Evolutionary conservation across 2,329 filamentous ascomycete species (phyloP).

Genomic region (Microdochium bolleyi): DNA sequence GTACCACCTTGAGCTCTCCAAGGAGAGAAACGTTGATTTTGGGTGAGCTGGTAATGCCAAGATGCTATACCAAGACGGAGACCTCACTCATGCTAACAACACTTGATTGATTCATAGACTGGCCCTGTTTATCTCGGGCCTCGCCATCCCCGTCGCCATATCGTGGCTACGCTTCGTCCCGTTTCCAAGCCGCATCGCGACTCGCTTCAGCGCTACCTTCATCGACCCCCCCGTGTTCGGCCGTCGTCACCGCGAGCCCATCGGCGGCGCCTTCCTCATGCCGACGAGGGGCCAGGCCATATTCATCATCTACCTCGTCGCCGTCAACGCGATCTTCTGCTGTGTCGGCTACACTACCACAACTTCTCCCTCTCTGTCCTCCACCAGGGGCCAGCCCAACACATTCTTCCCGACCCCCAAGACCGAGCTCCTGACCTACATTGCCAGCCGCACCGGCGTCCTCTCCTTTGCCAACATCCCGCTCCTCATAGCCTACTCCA

Average conservation of each 20-base stretch:
- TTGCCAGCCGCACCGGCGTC: constrained; percentile 31
- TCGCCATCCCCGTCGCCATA: not conserved
- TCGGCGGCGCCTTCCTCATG: not conserved
- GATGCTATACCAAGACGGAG: not conserved
- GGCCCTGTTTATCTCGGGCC: not conserved
- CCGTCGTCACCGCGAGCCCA: not conserved
- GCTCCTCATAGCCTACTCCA: constrained; percentile 32
- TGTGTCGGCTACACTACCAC: constrained; percentile 17
- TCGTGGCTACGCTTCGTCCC: not conserved
- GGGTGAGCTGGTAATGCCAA: not conserved
- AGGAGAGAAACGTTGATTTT: not conserved
- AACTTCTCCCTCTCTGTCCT: constrained; percentile 1
- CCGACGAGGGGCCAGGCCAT: constrained; percentile 34
- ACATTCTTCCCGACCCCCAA: constrained; percentile 13
- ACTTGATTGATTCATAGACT: no score
- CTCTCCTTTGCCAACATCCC: constrained; percentile 31
- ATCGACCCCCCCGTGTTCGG: not conserved
- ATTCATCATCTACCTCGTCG: constrained; percentile 30
- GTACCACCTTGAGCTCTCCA: not conserved
- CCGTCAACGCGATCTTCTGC: constrained; percentile 26
- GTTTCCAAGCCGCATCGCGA: not conserved
- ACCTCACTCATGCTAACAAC: not conserved
- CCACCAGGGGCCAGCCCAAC: constrained; percentile 20
- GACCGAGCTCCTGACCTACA: constrained; percentile 21
- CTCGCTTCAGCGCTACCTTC: not conserved